Conservation (phyloP, 2,329 filamentous ascomycete species). For the Xylariales sp. region DNA sequence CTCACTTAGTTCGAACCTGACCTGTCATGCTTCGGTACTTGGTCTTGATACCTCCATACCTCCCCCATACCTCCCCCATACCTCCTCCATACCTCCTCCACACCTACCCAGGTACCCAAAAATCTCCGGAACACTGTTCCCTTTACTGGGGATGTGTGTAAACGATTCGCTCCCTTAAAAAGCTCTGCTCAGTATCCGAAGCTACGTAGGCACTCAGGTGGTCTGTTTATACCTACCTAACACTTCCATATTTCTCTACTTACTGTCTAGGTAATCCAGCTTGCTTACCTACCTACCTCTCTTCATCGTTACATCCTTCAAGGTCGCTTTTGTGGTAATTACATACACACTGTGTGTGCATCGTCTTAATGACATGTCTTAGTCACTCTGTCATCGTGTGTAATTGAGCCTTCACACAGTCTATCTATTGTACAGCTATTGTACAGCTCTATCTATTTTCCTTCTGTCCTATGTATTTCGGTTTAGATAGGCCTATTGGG, state of each 20-base stretch:
- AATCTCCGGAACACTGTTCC: too few species aligned
- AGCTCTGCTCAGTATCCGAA: too few species aligned
- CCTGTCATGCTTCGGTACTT: background rate
- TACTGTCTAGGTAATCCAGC: background rate
- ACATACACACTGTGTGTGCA: too few species aligned
- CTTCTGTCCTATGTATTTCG: background rate
- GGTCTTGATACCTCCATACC: constrained; percentile 1
- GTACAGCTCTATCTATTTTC: background rate
- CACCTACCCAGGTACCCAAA: too few species aligned
- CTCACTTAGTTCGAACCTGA: constrained; percentile 17
- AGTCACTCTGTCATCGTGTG: too few species aligned
- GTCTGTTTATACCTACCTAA: too few species aligned
- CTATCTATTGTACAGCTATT: background rate
- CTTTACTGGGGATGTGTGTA: too few species aligned
- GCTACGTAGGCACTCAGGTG: too few species aligned
- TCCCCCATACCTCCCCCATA: background rate
- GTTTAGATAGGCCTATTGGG: background rate
- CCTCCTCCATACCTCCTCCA: background rate
- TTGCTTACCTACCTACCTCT: background rate
- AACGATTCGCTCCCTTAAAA: too few species aligned
- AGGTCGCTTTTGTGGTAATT: background rate
- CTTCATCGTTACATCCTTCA: background rate
- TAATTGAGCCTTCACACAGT: background rate
- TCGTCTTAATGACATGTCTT: too few species aligned
- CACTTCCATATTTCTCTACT: too few species aligned